Base-by-base conservation (phyloP, 208 protist genomes). In the Leishmania martiniquensis region DNA sequence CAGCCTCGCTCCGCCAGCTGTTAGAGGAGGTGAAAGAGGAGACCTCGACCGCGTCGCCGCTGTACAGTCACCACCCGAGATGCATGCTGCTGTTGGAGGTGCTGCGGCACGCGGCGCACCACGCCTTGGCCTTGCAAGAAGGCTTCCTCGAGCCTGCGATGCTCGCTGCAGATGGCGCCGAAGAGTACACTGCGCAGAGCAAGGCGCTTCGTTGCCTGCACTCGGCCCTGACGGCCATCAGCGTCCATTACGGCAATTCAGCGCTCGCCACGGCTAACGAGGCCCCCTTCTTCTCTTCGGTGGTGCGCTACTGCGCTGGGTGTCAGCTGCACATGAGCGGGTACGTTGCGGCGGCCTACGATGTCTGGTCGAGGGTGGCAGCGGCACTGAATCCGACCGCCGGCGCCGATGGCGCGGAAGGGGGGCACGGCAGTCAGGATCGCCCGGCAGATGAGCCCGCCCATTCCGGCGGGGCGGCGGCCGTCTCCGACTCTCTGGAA, bases 261-360 rank as follows among this genome's bases (percentile, higher is more conserved):
- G 90, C 78, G 0, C 29, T 81, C 15, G 45, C 67, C 1, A 65
- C 75, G 9, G 85, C 87, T 9, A 74, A 87, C 17, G 37, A 59
- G 0, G 77, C 92, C 37, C 78, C 90, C 34, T 95, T 97, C 72
- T 93, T 92, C 75, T 25, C 71, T 13, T 73, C 72, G 12, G 87
- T 88, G 10, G 83, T 87, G 20, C 85, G 79, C 20, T 94, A 91
- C 71, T 77, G 93, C 34, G 82, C 78, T 34, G 84, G 80, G 72
- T 84, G 86, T 63, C 84, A 76, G 51, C 81, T 93, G 25, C 70
- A 82, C 22, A 59, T 67, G 32, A 51, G 86, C 49, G 93, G 93
- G 4, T 94, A 82, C 77, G 83, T 90, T 7, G 76, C 87, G 15
- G 85, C 88, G 6, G 93, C 93, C 1, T 95, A 91, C 69, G 77